Base-by-base conservation (phyloP, 108 stramenopile genomes). In the Skeletonema costatum region DNA sequence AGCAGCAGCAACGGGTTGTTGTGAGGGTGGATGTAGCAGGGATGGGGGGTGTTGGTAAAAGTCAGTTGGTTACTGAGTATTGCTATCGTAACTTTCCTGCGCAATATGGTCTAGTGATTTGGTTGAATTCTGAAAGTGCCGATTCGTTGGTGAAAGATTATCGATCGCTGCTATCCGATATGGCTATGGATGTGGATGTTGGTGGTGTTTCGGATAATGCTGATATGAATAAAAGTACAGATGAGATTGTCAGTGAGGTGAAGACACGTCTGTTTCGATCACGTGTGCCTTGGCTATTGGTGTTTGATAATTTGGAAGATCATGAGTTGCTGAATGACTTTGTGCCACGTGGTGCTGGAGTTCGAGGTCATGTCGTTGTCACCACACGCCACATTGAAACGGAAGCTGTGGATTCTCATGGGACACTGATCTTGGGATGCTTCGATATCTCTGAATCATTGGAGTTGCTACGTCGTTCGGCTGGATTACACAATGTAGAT, bases 221-320 rank as follows among this genome's bases (percentile, higher is more conserved):
- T 51, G 50, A n/a, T 51, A 51, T 78, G 11, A 67, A 85, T 41
- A 84, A 87, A 36, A 75, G 77, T 51, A 75, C 87, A 10, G 86
- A 88, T 31, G 90, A 90, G 59, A 69, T 90, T 9, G 64, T 88
- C 7, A 58, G 66, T 33, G 87, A 88, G 56, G 90, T 90, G 33
- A 83, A 87, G 42, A 71, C 90, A 5, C 65, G 87, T n/a, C 66
- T 90, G 8, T 90, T 88, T 74, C 79, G 87, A 16, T 79, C 71
- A 2, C 61, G 84, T 30, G 82, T 87, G 4, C 86, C 87, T 3
- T 90, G 90, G 90, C 70, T 90, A 12, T 64, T 90, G 29, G 87
- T 90, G 19, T 87, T 90, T 74, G 90, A 90, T 70, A 90, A 90
- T 72, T 41, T 88, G n/a, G 90, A 90, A 51, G 87, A 88, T 60